phyloP scores from a whole-genome alignment of 139 green algal genomes.

The Picochlorum sp. region DNA sequence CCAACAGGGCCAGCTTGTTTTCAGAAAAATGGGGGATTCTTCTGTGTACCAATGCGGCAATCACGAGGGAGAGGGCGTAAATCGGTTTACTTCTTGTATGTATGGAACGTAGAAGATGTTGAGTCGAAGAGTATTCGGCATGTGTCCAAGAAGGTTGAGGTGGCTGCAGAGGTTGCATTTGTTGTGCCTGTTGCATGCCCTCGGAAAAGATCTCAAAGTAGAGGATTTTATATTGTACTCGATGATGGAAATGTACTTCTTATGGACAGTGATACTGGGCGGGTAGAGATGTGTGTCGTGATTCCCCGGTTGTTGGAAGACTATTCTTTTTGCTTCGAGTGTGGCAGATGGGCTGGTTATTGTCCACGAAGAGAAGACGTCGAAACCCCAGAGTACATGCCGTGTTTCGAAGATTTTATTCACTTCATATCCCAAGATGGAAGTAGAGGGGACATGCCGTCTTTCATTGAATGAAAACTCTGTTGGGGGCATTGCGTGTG shows the following conservation, averaged over 20 bases:
- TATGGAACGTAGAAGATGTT: not conserved
- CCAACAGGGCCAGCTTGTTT: not conserved
- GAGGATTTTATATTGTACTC: not conserved
- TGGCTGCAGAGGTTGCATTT: not conserved
- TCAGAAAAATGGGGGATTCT: not conserved
- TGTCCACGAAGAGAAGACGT: no score
- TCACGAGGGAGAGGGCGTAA: not conserved
- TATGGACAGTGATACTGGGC: not conserved
- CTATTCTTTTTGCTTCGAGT: no score
- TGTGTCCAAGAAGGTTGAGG: not conserved
- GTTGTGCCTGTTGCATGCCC: not conserved
- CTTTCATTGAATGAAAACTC: no score
- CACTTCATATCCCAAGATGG: no score
- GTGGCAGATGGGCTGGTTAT: no score
- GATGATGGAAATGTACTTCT: not conserved
- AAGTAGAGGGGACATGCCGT: no score
- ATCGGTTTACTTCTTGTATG: not conserved
- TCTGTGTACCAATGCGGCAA: not conserved
- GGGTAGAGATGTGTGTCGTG: no score
- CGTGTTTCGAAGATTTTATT: no score
- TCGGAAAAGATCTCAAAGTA: not conserved
- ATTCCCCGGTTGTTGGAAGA: no score
- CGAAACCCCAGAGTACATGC: no score
- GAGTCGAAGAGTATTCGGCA: slow-evolving; percentile 1
- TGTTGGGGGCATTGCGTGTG: no score